Conservation (phyloP, 73 alveolate genomes). For the Paramecium biaurelia region DNA sequence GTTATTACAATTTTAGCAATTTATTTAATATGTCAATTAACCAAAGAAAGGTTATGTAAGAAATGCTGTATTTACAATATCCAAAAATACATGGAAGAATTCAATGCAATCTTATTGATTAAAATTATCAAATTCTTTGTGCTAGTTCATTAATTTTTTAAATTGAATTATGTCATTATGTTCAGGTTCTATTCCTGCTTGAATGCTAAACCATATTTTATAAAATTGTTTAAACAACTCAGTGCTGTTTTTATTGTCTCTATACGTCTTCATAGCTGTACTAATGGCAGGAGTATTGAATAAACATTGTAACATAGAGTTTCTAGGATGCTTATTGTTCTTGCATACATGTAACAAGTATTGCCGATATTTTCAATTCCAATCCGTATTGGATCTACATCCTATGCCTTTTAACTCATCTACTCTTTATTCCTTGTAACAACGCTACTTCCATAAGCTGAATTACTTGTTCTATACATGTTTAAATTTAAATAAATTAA, state of each 20-base stretch:
- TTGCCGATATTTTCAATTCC: conserved; percentile 48
- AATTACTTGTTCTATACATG: conserved; percentile 25
- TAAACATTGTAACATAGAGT: conserved; percentile 32
- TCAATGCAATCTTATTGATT: conserved; percentile 31
- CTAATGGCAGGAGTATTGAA: conserved; percentile 37
- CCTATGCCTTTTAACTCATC: background rate
- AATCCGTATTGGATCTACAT: background rate
- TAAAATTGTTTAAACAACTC: conserved; percentile 31
- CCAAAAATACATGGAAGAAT: conserved; percentile 47
- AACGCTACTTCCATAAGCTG: conserved; percentile 4
- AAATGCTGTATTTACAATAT: background rate
- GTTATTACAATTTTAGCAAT: background rate
- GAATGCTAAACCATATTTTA: conserved; percentile 9
- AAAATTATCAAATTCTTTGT: background rate
- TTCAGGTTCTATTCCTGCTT: conserved; percentile 15
- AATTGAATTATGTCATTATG: background rate
- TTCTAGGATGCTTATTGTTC: conserved; percentile 13
- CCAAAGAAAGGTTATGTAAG: background rate
- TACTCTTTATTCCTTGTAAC: background rate
- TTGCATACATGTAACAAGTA: conserved; percentile 44
- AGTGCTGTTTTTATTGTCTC: conserved; percentile 2
- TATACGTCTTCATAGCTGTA: background rate
- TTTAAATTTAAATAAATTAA: background rate
- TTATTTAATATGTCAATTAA: background rate
- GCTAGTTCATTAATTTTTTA: background rate